These are phyloP conservation scores for Aspergillus ustus DNA, from an alignment of 2,329 filamentous ascomycete species.

Conservation along the genomic window DNA sequence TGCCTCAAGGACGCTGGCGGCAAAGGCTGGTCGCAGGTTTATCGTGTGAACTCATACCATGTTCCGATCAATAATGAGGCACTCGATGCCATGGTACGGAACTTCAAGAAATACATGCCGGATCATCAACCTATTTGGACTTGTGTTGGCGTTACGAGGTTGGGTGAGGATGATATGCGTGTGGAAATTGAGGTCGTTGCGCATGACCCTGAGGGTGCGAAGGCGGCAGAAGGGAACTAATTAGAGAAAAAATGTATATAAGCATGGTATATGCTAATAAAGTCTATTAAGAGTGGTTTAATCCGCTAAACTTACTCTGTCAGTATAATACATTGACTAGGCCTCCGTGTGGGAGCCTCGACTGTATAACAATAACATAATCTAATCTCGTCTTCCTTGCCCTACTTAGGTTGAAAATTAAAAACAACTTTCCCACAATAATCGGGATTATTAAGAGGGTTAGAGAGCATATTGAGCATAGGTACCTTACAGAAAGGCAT, in stretches of 20 bases:
- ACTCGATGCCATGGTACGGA: constrained; percentile 48
- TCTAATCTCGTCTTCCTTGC: no score
- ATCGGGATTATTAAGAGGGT: no score
- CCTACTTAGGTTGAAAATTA: no score
- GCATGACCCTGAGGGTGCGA: constrained; percentile 36
- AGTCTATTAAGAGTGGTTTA: no score
- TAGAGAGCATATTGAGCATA: no score
- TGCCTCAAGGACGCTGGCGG: constrained; percentile 58
- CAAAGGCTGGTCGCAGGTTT: constrained; percentile 55
- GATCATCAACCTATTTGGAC: constrained; percentile 61
- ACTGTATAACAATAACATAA: no score
- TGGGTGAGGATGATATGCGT: constrained; percentile 58
- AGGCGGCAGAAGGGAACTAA: not conserved
- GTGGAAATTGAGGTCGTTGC: constrained; percentile 65
- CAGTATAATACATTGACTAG: no score
- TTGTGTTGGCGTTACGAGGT: constrained; percentile 53
- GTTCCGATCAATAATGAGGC: constrained; percentile 48
- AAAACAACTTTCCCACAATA: no score
- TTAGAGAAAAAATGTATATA: not conserved
- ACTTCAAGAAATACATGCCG: constrained; percentile 57
- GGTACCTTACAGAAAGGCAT: no score
- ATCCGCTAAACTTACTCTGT: no score
- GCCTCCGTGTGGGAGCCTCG: no score
- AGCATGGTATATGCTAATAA: no score
- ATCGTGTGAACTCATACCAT: constrained; percentile 53